These are phyloP conservation scores for Sordaria brevicollis DNA, from an alignment of 495 filamentous ascomycete species.

Conservation along the genomic window DNA sequence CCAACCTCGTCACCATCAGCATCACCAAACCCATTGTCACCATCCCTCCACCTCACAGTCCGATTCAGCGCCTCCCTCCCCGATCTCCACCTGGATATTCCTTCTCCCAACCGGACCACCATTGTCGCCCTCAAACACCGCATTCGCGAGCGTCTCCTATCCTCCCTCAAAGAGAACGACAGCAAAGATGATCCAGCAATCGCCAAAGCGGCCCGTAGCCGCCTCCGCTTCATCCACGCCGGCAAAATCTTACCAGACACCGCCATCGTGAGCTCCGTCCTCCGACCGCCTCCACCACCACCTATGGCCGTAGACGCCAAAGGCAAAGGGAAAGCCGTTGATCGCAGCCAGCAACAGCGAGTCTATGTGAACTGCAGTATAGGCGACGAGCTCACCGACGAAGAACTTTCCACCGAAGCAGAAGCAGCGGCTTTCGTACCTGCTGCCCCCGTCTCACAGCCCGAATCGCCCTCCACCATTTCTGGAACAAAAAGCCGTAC, in stretches of 20 bases:
- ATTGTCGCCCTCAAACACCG: conserved; percentile 66
- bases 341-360: conserved; percentile 15
- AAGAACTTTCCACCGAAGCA: conserved; percentile 63
- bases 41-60: conserved; percentile 62
- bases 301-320: conserved; percentile 27
- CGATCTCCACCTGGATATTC: conserved; percentile 70
- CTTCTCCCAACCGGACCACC: conserved; percentile 54
- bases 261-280: conserved; percentile 49
- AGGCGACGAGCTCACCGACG: conserved; percentile 55
- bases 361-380: conserved; percentile 89
- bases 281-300: conserved; percentile 51
- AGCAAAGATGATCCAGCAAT: conserved; percentile 23
- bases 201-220: conserved; percentile 37
- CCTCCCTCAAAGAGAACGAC: background rate
- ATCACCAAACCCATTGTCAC: conserved; percentile 12
- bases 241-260: conserved; percentile 74
- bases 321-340: conserved; percentile 16
- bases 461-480: background rate
- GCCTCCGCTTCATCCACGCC: conserved; percentile 77
- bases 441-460: conserved; percentile 15
- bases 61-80: conserved; percentile 79
- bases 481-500: background rate
- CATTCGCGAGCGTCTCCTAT: conserved; percentile 60
- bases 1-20: background rate
- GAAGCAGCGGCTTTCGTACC: conserved; percentile 31